Conservation (phyloP, 2,329 filamentous ascomycete genomes). For the Sclerotinia minor region DNA sequence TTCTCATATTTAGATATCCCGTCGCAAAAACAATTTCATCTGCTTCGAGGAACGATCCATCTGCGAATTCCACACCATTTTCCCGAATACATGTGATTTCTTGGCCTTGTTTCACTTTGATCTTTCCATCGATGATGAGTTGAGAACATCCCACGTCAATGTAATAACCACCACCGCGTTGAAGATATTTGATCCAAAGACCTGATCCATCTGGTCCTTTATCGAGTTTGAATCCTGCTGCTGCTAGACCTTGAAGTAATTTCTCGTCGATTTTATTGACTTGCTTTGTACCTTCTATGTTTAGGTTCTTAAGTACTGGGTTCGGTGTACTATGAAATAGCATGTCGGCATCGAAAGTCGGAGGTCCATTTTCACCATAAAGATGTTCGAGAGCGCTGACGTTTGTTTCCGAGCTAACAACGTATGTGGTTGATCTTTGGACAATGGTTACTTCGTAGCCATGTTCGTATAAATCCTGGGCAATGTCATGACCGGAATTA, state of each 20-base stretch:
- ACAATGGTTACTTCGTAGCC: conserved; percentile 69
- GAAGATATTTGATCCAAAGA: conserved; percentile 58
- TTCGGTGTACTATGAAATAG: conserved; percentile 57
- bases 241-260: conserved; percentile 51
- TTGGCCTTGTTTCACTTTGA: conserved; percentile 52
- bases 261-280: conserved; percentile 44
- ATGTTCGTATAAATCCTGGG: conserved; percentile 65
- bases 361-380: conserved; percentile 49
- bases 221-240: conserved; percentile 60
- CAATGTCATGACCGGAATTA: conserved; percentile 69
- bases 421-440: conserved; percentile 65
- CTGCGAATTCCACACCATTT: conserved; percentile 44
- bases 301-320: conserved; percentile 60
- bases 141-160: conserved; percentile 55
- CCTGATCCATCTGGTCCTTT: conserved; percentile 55
- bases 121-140: conserved; percentile 54
- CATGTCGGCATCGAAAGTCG: conserved; percentile 66
- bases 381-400: conserved; percentile 47
- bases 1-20: conserved; percentile 56
- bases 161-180: conserved; percentile 59
- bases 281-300: conserved; percentile 48
- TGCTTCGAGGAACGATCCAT: conserved; percentile 50
- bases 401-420: conserved; percentile 55
- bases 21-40: conserved; percentile 54
- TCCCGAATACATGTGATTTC: conserved; percentile 48